phyloP scores from a whole-genome alignment of 306 rosid genomes.

The Pterocarpus macrocarpus region DNA sequence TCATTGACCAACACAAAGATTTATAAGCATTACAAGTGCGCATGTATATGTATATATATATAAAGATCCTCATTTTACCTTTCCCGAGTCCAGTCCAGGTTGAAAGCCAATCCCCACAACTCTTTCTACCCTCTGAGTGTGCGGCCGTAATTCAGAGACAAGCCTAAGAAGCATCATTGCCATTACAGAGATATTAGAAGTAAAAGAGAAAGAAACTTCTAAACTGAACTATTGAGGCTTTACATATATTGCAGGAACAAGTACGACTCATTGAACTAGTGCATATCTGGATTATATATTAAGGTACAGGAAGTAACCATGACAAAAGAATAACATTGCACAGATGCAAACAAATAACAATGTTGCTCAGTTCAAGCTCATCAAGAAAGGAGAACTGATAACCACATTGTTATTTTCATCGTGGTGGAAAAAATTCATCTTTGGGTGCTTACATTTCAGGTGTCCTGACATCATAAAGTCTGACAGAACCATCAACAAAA shows the following conservation, averaged over 20 bases:
- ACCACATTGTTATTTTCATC: neutral
- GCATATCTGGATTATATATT: conserved; percentile 19
- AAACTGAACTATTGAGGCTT: neutral
- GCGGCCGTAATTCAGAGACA: conserved; percentile 81
- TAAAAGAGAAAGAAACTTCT: conserved; percentile 11
- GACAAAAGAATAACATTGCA: neutral
- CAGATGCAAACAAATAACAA: conserved; percentile 1
- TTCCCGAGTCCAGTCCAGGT: conserved; percentile 91
- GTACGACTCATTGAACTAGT: neutral
- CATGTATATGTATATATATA: neutral
- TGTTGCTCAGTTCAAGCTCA: conserved; percentile 23
- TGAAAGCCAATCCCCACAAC: conserved; percentile 98
- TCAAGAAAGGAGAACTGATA: conserved; percentile 14
- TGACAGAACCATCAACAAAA: conserved; percentile 87
- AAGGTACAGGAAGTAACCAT: neutral
- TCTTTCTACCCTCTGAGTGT: conserved; percentile 74
- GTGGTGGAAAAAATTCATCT: conserved; percentile 29
- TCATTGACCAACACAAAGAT: conserved; percentile 1
- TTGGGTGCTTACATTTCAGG: conserved; percentile 82
- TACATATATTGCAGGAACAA: conserved; percentile 14
- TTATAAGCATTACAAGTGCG: neutral
- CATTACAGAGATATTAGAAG: conserved; percentile 21
- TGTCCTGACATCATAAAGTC: conserved; percentile 84
- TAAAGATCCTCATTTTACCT: conserved; percentile 63
- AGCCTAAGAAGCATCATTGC: conserved; percentile 65